Conservation (phyloP, 345 rosid genomes). For the Eucalyptus victrix region DNA sequence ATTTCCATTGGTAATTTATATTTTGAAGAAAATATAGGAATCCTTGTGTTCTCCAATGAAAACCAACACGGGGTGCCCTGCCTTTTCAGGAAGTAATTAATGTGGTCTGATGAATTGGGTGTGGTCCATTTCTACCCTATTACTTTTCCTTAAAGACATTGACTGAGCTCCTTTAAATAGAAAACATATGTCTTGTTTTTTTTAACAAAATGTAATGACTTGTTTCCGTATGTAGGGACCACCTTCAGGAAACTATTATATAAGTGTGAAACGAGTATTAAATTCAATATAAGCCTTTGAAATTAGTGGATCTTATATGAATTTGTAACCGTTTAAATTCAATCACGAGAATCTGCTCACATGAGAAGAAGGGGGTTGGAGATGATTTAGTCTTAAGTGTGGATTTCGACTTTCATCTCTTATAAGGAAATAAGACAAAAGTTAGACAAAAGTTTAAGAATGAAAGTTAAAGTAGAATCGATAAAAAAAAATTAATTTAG, state of each 20-base stretch:
- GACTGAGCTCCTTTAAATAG: not conserved
- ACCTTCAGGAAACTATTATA: not conserved
- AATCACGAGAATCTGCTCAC: rapidly evolving
- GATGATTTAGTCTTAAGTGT: no score
- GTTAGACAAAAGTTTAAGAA: no score
- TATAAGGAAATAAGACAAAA: rapidly evolving
- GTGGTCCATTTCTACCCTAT: not conserved
- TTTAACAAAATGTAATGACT: not conserved
- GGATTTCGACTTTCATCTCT: rapidly evolving
- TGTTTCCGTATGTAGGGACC: not conserved
- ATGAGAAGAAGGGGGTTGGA: no score
- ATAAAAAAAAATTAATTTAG: no score
- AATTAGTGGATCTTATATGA: not conserved
- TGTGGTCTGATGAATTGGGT: not conserved
- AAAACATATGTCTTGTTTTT: not conserved
- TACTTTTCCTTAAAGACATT: not conserved
- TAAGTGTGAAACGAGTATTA: not conserved
- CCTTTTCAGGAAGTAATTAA: not conserved
- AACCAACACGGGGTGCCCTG: not conserved
- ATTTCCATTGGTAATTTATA: not conserved
- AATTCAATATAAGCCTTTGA: not conserved
- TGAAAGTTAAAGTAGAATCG: no score
- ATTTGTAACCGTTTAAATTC: not conserved
- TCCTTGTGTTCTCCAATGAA: not conserved
- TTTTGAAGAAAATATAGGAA: not conserved